Conservation (phyloP, 768 basidiomycete genomes). For the Collybia sordida region DNA sequence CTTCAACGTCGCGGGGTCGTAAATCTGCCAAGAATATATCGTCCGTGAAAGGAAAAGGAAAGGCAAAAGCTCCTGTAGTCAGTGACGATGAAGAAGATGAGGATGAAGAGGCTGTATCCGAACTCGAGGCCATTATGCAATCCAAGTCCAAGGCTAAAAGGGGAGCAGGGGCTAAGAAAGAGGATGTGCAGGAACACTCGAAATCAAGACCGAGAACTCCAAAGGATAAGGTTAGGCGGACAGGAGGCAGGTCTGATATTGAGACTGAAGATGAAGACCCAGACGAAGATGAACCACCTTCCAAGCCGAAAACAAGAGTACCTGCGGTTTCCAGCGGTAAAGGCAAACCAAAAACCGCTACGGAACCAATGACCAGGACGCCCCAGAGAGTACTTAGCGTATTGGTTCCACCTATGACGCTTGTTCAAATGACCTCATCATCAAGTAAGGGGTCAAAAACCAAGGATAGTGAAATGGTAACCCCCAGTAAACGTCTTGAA, state of each 20-base stretch:
- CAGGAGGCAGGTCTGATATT: not conserved
- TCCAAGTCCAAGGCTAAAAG: slow-evolving; percentile 11
- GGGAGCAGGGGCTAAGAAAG: slow-evolving; percentile 13
- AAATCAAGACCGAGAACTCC: slow-evolving; percentile 6
- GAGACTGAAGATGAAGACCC: slow-evolving; percentile 11
- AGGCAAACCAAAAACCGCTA: not conserved
- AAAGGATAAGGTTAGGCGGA: slow-evolving; percentile 5
- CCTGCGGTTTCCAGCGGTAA: not conserved
- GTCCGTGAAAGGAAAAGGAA: slow-evolving; percentile 11
- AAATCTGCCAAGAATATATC: not conserved
- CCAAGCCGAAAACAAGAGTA: not conserved
- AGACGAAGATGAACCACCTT: slow-evolving; percentile 4
- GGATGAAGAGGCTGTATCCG: slow-evolving; percentile 11
- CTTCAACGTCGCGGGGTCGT: slow-evolving; percentile 1
- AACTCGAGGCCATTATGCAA: slow-evolving; percentile 5
- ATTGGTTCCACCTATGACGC: slow-evolving; percentile 12
- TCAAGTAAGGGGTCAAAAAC: not conserved
- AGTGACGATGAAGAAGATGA: slow-evolving; percentile 16
- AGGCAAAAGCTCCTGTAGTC: not conserved
- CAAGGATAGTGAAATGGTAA: not conserved
- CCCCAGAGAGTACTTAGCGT: slow-evolving; percentile 18
- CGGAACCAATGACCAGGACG: slow-evolving; percentile 9
- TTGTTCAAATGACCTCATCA: slow-evolving; percentile 9
- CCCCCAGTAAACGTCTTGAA: slow-evolving; percentile 1
- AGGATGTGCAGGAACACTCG: slow-evolving; percentile 6